Evolutionary conservation across 352 stramenopile species (phyloP), one percentile per base, ranked within the genome.

Genomic region (Globisporangium middletonii): DNA sequence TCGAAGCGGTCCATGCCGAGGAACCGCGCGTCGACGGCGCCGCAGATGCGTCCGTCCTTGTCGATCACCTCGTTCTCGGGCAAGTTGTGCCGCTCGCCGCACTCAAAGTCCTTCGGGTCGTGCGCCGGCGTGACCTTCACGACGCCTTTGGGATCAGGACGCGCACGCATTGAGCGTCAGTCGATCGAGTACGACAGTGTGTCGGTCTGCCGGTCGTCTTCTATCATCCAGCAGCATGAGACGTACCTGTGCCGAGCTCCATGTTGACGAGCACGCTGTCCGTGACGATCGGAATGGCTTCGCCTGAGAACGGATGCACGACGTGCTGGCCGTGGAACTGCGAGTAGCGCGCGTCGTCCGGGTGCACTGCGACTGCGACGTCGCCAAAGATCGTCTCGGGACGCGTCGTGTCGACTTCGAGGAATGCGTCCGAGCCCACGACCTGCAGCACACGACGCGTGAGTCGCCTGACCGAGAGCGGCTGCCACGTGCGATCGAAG

Each of bases 71-170:
- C 67, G 33, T 77, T 65, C 55, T 90, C 71, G 1, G 77, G 67
- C n/a, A 99, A 79, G 42, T 86, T 77, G 62, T 99, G 95, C 23
- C 97, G 79, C 67, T 96, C 89, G 15, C 96, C 97, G 67, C 96
- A 99, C 66, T 99, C 96, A 75, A 99, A 99, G 82, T 99, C 97
- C 62, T 99, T 99, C 3, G 96, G 92, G 71, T 99, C 97, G 65
- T 99, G 97, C 13, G 97, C 97, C 3, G 97, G 97, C n/a, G 97
- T 99, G 48, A 99, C 96, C 77, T 96, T 93, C 18, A 94, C 82
- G 38, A 91, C 85, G 64, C 81, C 78, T 89, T 50, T 27, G 6
- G 16, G 41, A n/a, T 42, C 7, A 5, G 0, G 18, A 30, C n/a
- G n/a, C 7, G 12, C 49, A 26, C 52, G 12, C n/a, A 50, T 18